Evolutionary conservation across 805 yeast species (phyloP).

Genomic region (Candida dajiaensis): DNA sequence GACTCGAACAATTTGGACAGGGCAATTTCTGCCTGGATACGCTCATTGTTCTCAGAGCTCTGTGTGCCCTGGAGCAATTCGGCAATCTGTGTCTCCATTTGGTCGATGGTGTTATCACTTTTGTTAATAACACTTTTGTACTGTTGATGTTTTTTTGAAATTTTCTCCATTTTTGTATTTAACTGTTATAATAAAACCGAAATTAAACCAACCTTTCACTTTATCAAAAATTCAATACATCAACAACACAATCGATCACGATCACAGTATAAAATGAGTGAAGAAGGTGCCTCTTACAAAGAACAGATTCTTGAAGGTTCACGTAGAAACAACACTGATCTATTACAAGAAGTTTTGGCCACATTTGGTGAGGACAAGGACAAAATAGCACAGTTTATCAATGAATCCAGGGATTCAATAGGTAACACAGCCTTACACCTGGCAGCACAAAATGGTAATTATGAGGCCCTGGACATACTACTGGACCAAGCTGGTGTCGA

Average conservation of each 20-base stretch:
- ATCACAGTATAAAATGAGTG: conserved; percentile 8
- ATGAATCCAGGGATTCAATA: conserved; percentile 65
- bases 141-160: too few species aligned
- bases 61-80: conserved; percentile 27
- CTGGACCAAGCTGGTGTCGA: conserved; percentile 89
- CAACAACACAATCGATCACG: conserved; percentile 4
- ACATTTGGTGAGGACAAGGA: not conserved
- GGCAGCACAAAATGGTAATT: conserved; percentile 75
- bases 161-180: too few species aligned
- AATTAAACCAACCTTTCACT: too few species aligned
- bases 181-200: not conserved
- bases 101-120: too few species aligned
- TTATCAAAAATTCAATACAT: too few species aligned
- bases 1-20: conserved; percentile 36
- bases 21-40: conserved; percentile 23
- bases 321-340: conserved; percentile 80
- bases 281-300: conserved; percentile 65
- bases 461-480: conserved; percentile 76
- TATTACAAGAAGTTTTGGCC: conserved; percentile 52
- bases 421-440: conserved; percentile 80
- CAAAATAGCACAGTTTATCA: conserved; percentile 45
- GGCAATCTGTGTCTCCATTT: conserved; percentile 10
- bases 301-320: conserved; percentile 86
- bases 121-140: not conserved
- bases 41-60: conserved; percentile 33